A percentile compares a stretch with the other conserved stretches of the same genome.
These are phyloP conservation scores for Ramalina intermedia DNA, from an alignment of 495 filamentous ascomycete species.

Conservation along the genomic window DNA sequence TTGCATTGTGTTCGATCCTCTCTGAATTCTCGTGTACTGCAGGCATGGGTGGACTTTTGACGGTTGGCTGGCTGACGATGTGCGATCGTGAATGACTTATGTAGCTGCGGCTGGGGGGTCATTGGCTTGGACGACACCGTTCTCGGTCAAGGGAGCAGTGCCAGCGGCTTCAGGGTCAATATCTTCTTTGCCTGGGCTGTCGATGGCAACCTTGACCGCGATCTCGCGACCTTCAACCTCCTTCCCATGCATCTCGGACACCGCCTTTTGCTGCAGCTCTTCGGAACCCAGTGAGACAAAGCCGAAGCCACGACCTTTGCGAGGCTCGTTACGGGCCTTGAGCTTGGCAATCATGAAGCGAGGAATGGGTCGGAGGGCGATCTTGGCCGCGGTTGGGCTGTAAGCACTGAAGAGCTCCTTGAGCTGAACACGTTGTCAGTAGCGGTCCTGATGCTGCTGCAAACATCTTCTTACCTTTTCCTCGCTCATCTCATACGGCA, in stretches of 20 bases:
- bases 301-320: constrained; percentile 98
- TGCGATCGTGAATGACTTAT: not conserved
- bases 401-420: constrained; percentile 90
- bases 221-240: constrained; percentile 97
- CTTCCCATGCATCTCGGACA: constrained; percentile 97
- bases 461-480: constrained; percentile 55
- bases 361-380: constrained; percentile 93
- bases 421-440: constrained; percentile 50
- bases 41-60: not conserved
- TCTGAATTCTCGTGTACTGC: not conserved
- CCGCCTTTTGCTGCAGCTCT: constrained; percentile 92
- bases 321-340: constrained; percentile 88
- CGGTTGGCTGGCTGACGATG: not conserved
- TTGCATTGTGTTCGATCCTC: not conserved
- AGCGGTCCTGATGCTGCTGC: not conserved
- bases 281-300: constrained; percentile 94
- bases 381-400: constrained; percentile 84
- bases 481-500: constrained; percentile 93
- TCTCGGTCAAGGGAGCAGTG: constrained; percentile 17
- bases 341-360: constrained; percentile 99
- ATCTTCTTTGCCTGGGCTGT: constrained; percentile 97
- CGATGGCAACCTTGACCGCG: constrained; percentile 98
- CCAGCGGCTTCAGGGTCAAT: constrained; percentile 45
- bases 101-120: constrained; percentile 23
- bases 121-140: constrained; percentile 28